phyloP scores from a whole-genome alignment of 1,139 yeast species.

The Candida labiduridarum region DNA sequence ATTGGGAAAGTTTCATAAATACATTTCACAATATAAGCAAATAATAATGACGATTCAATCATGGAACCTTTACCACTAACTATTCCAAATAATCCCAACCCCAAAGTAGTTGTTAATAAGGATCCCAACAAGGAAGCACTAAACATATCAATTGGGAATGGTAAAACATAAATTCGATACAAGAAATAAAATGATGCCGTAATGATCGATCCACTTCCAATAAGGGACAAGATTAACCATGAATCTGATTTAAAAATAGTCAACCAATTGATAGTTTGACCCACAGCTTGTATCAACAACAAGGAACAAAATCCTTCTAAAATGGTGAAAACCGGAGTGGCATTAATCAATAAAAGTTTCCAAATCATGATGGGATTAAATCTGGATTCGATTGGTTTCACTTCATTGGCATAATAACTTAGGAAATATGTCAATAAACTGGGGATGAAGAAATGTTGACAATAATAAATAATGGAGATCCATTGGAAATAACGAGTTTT shows the following conservation, averaged over 20 bases:
- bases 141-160: slow-evolving; percentile 67
- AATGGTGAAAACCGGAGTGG: slow-evolving; percentile 87
- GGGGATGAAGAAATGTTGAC: slow-evolving; percentile 84
- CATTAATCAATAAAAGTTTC: slow-evolving; percentile 68
- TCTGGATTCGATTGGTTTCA: slow-evolving; percentile 10
- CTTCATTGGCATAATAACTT: slow-evolving; percentile 38
- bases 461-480: slow-evolving; percentile 67
- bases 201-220: slow-evolving; percentile 74
- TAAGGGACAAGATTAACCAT: slow-evolving; percentile 77
- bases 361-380: slow-evolving; percentile 45
- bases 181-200: slow-evolving; percentile 78
- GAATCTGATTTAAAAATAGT: slow-evolving; percentile 68
- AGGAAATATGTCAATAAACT: slow-evolving; percentile 75
- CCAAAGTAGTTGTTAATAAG: slow-evolving; percentile 71
- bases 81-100: slow-evolving; percentile 82
- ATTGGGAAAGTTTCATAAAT: slow-evolving; percentile 89
- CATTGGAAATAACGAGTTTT: slow-evolving; percentile 50
- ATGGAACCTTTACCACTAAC: slow-evolving; percentile 84
- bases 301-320: slow-evolving; percentile 93
- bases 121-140: slow-evolving; percentile 88
- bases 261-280: slow-evolving; percentile 78
- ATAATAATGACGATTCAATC: slow-evolving; percentile 79
- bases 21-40: slow-evolving; percentile 90
- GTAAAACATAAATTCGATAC: slow-evolving; percentile 79
- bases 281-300: slow-evolving; percentile 85